A percentile compares a stretch with the other conserved stretches of the same genome.
Conservation (phyloP, 2,329 filamentous ascomycete genomes). For the Teratosphaeria gauchensis region DNA sequence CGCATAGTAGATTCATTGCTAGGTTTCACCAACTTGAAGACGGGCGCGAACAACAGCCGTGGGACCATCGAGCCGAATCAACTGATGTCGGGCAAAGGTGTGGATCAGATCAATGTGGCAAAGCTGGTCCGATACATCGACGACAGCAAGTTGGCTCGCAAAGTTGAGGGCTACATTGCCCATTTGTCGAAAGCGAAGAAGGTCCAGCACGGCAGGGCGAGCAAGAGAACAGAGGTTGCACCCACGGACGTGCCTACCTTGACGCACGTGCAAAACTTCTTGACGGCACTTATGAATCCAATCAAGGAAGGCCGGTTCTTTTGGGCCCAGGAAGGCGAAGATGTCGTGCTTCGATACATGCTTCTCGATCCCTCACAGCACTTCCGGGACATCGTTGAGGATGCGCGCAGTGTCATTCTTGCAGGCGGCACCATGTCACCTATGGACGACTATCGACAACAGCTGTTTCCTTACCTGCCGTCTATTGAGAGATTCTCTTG, state of each 20-base stretch:
- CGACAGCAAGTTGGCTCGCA: constrained; percentile 84
- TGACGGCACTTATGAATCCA: constrained; percentile 77
- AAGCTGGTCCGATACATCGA: constrained; percentile 81
- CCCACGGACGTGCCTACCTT: constrained; percentile 38
- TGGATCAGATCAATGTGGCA: constrained; percentile 91
- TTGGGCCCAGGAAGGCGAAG: constrained; percentile 37
- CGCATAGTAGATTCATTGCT: constrained; percentile 69
- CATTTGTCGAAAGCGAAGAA: constrained; percentile 46
- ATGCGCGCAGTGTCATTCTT: constrained; percentile 76
- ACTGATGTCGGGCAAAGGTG: constrained; percentile 71
- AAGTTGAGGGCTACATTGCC: constrained; percentile 79
- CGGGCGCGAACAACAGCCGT: constrained; percentile 36
- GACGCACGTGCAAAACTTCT: constrained; percentile 57
- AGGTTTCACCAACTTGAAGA: constrained; percentile 5
- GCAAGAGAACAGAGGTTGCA: background rate
- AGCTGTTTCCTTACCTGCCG: constrained; percentile 70
- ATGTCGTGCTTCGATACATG: constrained; percentile 67
- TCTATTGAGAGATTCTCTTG: constrained; percentile 75
- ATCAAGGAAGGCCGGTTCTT: constrained; percentile 58
- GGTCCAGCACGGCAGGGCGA: constrained; percentile 5
- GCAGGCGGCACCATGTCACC: constrained; percentile 97
- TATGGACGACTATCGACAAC: constrained; percentile 78
- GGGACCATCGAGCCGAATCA: constrained; percentile 61
- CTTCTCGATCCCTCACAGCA: constrained; percentile 85
- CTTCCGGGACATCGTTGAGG: constrained; percentile 77